Evolutionary conservation across 768 basidiomycete genomes (phyloP), one percentile per base, ranked within the genome.

Genomic region (Tulasnella sp.): DNA sequence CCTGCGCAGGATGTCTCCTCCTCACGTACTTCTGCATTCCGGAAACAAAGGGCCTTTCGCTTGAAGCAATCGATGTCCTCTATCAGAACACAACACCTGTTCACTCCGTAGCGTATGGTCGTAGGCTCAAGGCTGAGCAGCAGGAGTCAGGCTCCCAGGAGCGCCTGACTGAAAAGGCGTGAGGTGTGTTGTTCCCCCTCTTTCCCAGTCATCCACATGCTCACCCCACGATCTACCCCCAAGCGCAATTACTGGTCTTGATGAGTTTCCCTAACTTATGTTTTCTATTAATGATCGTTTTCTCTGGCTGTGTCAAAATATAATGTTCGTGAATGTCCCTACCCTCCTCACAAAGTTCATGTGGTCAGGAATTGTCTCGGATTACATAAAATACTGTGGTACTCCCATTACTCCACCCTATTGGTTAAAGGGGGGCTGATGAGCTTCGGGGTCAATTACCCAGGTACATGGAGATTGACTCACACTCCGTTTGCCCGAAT

Each of bases 11-110:
- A 65, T 85, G 83, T 69, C 70, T 84, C 68, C 55, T 88, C 66
- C 91, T 89, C 74, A 80, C 87, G 11, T 89, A 81, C 76, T 83
- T 89, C 76, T 85, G 79, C 73, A 72, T 91, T 59, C 86, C 86
- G 47, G 87, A 89, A 65, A 49, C 49, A 42, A 51, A 90, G 74
- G 87, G 87, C 4, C 77, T 91, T 11, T 84, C 86, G n/a, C 80
- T 92, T 64, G 89, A 92, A 73, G 85, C 91, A 71, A 80, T 92
- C 69, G 89, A 91, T 71, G 67, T 81, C 45, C 80, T 90, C 72
- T 86, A 87, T 74, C 78, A 80, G 72, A 76, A 87, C 67, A 78
- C 81, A 47, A 78, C 75, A 4, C 82, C 83, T 19, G 58, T 78
- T 64, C 73, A 76, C 34, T 84, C 82, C 2, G 62, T 69, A 55